phyloP scores from a whole-genome alignment of 768 basidiomycete genomes.

The Boletellus sp. region DNA sequence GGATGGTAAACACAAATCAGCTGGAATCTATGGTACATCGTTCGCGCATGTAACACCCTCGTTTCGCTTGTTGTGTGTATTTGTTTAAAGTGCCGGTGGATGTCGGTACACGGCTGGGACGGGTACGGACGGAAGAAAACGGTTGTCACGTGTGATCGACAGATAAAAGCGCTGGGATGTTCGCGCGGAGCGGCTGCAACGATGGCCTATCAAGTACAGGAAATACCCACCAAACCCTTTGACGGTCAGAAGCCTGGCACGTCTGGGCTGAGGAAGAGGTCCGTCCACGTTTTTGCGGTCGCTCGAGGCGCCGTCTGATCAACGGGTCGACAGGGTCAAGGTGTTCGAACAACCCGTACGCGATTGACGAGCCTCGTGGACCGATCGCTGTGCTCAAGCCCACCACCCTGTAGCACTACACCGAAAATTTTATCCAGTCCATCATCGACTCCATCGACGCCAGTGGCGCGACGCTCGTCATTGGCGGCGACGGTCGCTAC shows the following conservation, averaged over 20 bases:
- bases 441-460: constrained; percentile 89
- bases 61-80: no score
- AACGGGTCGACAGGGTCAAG: constrained; percentile 66
- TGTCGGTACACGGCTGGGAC: neutral
- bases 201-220: constrained; percentile 53
- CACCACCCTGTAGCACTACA: constrained; percentile 73
- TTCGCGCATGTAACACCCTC: no score
- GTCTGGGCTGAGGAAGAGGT: constrained; percentile 96
- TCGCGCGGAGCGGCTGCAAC: neutral
- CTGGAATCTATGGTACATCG: no score
- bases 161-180: constrained; percentile 15
- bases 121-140: constrained; percentile 6
- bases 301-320: constrained; percentile 22
- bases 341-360: constrained; percentile 94
- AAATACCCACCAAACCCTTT: constrained; percentile 78
- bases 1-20: no score
- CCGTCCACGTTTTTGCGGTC: constrained; percentile 3
- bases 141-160: constrained; percentile 21
- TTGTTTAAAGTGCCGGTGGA: no score
- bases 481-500: constrained; percentile 97
- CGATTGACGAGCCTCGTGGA: constrained; percentile 14
- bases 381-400: constrained; percentile 16
- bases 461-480: constrained; percentile 79
- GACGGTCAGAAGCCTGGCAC: constrained; percentile 98
- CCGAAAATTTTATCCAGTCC: constrained; percentile 96